phyloP scores from a whole-genome alignment of 2,329 filamentous ascomycete species.

The Verticillium tricorpus region DNA sequence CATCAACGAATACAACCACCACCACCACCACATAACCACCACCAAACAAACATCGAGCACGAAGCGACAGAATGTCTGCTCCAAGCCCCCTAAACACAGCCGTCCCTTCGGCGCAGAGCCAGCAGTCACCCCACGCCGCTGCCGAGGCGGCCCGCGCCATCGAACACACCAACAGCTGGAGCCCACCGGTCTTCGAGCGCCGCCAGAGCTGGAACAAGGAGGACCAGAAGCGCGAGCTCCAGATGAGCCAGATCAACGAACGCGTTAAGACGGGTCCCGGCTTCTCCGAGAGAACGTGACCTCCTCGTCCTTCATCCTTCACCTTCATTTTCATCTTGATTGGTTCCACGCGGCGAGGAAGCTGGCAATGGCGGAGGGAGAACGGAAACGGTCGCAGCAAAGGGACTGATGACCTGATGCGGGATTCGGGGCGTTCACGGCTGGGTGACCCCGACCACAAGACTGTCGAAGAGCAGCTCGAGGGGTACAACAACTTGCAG shows the following conservation, averaged over 20 bases:
- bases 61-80: neutral
- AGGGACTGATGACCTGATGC: no score
- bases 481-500: neutral
- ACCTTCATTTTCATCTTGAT: neutral
- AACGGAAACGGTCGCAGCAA: neutral
- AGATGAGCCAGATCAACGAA: conserved; percentile 36
- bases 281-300: conserved; percentile 33
- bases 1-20: no score
- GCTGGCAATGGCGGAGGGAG: neutral
- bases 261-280: conserved; percentile 31
- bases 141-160: conserved; percentile 26
- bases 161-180: conserved; percentile 36
- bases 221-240: conserved; percentile 47
- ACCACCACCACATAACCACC: no score
- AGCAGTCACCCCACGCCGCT: conserved; percentile 3
- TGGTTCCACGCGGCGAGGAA: no score
- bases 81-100: neutral
- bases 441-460: neutral
- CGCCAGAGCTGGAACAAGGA: conserved; percentile 50
- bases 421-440: no score
- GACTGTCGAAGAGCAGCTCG: neutral
- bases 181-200: conserved; percentile 34
- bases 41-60: neutral
- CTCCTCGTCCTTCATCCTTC: neutral
- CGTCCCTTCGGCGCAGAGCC: neutral